A percentile compares a stretch with the other conserved stretches of the same genome.
Evolutionary conservation across 2,329 filamentous ascomycete genomes (phyloP).

Genomic region (Aspergillus pseudotamarii): DNA sequence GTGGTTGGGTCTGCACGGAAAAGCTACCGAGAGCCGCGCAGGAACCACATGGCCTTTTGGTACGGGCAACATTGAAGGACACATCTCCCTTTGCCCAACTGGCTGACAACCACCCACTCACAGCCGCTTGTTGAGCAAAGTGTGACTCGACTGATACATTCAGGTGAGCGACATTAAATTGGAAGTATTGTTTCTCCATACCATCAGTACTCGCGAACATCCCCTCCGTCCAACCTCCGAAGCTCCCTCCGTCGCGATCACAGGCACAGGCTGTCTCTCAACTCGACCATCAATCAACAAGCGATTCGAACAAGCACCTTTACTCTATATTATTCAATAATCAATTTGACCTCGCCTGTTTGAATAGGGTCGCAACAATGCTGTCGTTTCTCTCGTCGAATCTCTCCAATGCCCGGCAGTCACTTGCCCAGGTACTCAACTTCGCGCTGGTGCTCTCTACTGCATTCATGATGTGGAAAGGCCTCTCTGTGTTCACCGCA

Average conservation of each 20-base stretch:
- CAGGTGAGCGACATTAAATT: background rate
- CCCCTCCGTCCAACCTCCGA: constrained; percentile 11
- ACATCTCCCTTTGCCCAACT: constrained; percentile 9
- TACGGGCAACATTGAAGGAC: constrained; percentile 6
- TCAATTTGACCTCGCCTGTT: background rate
- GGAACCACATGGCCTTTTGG: constrained; percentile 18
- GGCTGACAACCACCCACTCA: background rate
- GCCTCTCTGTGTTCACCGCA: constrained; percentile 76
- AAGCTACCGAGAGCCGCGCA: constrained; percentile 1
- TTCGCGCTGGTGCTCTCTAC: constrained; percentile 88
- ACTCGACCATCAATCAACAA: background rate
- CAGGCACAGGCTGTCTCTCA: background rate
- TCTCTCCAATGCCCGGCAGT: constrained; percentile 71
- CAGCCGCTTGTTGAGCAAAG: background rate
- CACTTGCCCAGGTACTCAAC: constrained; percentile 80
- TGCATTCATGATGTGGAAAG: constrained; percentile 96
- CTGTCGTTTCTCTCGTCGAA: constrained; percentile 64
- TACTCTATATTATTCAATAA: background rate
- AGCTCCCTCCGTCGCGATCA: constrained; percentile 6
- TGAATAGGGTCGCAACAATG: constrained; percentile 55
- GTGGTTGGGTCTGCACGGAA: background rate
- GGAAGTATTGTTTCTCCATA: background rate
- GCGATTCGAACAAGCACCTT: background rate
- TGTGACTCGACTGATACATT: background rate
- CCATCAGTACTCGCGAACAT: background rate